Conservation (phyloP, 441 rosid genomes). For the Populus hybrid region DNA sequence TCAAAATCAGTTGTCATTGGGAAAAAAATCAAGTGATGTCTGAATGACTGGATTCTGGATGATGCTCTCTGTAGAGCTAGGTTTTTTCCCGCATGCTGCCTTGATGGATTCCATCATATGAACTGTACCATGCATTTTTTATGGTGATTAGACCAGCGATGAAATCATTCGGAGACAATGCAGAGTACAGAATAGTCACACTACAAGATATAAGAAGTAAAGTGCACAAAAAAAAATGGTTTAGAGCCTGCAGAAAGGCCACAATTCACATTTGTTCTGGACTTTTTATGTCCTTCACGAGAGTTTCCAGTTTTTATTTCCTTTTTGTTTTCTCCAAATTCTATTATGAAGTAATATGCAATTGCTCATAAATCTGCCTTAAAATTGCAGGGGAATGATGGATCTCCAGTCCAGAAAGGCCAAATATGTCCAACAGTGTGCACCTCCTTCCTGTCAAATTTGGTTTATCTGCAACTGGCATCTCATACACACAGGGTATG, state of each 20-base stretch:
- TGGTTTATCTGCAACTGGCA: slow-evolving; percentile 77
- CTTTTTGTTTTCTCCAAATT: neutral
- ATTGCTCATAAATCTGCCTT: slow-evolving; percentile 12
- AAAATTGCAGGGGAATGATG: slow-evolving; percentile 55
- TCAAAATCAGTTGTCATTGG: neutral
- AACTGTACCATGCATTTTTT: neutral
- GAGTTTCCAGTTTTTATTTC: neutral
- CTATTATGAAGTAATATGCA: neutral
- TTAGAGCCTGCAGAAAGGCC: neutral
- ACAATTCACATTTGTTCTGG: neutral
- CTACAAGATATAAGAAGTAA: neutral
- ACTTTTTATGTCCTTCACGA: neutral
- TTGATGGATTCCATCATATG: neutral
- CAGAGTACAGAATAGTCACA: neutral
- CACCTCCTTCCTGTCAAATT: slow-evolving; percentile 70
- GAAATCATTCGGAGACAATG: neutral
- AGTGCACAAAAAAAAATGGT: neutral
- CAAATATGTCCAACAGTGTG: slow-evolving; percentile 44
- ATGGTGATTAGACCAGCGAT: neutral
- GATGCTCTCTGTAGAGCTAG: neutral
- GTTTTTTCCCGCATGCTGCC: neutral
- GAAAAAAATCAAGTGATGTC: neutral
- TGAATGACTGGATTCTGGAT: neutral
- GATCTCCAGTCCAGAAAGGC: slow-evolving; percentile 87
- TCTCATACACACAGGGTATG: slow-evolving; percentile 63